Evolutionary conservation across 2,329 filamentous ascomycete species (phyloP), one percentile per base, ranked within the genome.

Genomic region (Tolypocladium amazonense): DNA sequence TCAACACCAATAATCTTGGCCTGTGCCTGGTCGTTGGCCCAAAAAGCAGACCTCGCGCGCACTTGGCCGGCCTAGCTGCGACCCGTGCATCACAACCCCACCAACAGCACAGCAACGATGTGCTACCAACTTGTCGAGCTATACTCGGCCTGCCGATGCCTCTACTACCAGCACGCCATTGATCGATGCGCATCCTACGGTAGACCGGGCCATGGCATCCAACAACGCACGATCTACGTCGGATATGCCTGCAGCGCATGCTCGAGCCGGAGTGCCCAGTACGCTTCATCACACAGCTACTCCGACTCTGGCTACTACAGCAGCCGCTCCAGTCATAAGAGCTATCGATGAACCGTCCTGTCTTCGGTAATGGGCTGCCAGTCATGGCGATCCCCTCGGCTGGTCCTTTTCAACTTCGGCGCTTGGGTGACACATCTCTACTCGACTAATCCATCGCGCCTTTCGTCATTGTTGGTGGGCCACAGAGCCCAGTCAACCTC

Each of bases 121-220:
- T 96, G 92, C 71, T 92, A 90, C 70, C 89, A 92, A 76, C 76
- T 96, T 63, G 79, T 93, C 67, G 92, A 96, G 74, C 82, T 90
- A 61, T 96, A 92, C 79, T 87, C 91, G 59, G 89, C 88, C 59
- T 96, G 92, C 81, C 84, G 86, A 64, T 96, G 92, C 76, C 81
- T 93, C 67, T 95, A 96, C 79, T 90, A 93, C 79, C 82, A 88
- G 69, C 92, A 96, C 72, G 86, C 89, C 56, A 81, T 96, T 67
- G 92, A 96, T 70, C 88, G 89, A 62, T 96, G 92, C 71, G 79
- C 85, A 56, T 80, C 84, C 41, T 90, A 91, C 71, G 89, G 88
- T 62, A 86, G 88, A 61, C 83, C 84, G 56, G 88, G 88, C 55
- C 92, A 96, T 69, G 67, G 68, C 54, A 77, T 92, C 60, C 84